Percentiles rank a stretch among this genome's conserved stretches.
phyloP scores from a whole-genome alignment of 2,329 filamentous ascomycete species.

The Curvularia spicifera region DNA sequence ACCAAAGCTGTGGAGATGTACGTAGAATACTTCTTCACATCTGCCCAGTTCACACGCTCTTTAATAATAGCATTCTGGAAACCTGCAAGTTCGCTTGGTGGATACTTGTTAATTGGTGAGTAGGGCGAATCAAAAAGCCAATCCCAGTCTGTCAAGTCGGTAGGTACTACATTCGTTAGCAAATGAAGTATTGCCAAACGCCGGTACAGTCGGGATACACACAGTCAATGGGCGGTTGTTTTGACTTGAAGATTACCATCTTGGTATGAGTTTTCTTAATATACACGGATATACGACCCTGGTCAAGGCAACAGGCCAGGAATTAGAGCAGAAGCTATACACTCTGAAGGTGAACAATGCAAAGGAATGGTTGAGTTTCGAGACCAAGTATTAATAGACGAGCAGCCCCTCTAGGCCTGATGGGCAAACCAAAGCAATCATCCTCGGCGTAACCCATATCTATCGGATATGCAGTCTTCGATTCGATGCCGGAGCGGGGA shows the following conservation, averaged over 20 bases:
- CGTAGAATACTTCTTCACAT: conserved; percentile 64
- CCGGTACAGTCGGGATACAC: conserved; percentile 5
- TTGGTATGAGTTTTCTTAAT: conserved; percentile 8
- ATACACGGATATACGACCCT: neutral
- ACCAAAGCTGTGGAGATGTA: conserved; percentile 67
- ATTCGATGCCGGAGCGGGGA: conserved; percentile 42
- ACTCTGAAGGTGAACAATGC: neutral
- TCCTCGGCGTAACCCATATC: conserved; percentile 26
- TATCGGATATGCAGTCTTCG: conserved; percentile 36
- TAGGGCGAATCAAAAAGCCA: conserved; percentile 66
- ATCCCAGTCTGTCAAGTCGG: conserved; percentile 64
- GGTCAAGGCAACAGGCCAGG: neutral
- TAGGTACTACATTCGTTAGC: conserved; percentile 55
- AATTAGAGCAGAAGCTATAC: too few relatives aligned
- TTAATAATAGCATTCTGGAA: conserved; percentile 66
- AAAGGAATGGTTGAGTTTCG: neutral
- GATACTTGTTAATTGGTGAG: conserved; percentile 56
- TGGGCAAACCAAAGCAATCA: conserved; percentile 8
- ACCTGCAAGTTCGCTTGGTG: conserved; percentile 54
- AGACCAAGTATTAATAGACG: neutral
- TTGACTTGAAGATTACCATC: conserved; percentile 53
- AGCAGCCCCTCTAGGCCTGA: neutral
- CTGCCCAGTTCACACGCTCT: conserved; percentile 63
- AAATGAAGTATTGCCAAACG: neutral
- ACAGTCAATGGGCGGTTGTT: conserved; percentile 54